Base-by-base conservation (phyloP, 139 green algal species). In the Mesotaenium endlicherianum region DNA sequence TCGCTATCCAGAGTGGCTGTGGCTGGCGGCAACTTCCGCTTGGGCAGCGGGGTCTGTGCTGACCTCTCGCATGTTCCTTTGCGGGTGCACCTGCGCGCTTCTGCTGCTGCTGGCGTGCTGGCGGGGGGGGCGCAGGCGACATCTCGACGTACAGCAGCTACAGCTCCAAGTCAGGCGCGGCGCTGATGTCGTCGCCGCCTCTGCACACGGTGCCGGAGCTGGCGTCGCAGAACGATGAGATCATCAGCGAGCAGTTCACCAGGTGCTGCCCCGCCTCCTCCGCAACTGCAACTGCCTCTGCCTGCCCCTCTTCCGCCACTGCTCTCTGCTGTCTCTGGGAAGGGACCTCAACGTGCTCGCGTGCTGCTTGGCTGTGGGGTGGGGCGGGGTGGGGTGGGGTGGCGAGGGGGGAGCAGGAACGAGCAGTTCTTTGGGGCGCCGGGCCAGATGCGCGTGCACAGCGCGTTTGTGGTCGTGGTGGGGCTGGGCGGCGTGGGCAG, bases 401-500 rank as follows among this genome's bases (percentile, higher is more conserved):
- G n/a, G n/a, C n/a, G n/a, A n/a, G n/a, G n/a, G n/a, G n/a, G 45
- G 77, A 16, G 14, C 77, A 84, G 77, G 77, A 99, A 99, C 83
- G 77, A 95, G 11, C 95, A 98, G 84, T 98, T 99, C 86, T 98
- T 99, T 70, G 94, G 95, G 0, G 44, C 88, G 60, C 39, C 90
- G 74, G 90, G 79, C 1, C 95, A 98, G 81, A 38, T 74, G 14
- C 20, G 20, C 0, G 85, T 98, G 2, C 77, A 91, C 1, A 43
- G 74, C 0, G 69, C 92, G 0, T 97, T 97, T 85, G 95, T 98
- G 0, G 91, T 98, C 0, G 95, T 98, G 2, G 91, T 98, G 1
- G 95, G 95, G 0, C 84, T 98, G 1, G 95, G 95, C 75, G 96
- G 96, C 5, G 96, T 99, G 14, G 96, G 96, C 39, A 97, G 92